Evolutionary conservation across 192 early-diverging fungal species (phyloP), one percentile per base, ranked within the genome.

Genomic region (Backusella morwellensis): DNA sequence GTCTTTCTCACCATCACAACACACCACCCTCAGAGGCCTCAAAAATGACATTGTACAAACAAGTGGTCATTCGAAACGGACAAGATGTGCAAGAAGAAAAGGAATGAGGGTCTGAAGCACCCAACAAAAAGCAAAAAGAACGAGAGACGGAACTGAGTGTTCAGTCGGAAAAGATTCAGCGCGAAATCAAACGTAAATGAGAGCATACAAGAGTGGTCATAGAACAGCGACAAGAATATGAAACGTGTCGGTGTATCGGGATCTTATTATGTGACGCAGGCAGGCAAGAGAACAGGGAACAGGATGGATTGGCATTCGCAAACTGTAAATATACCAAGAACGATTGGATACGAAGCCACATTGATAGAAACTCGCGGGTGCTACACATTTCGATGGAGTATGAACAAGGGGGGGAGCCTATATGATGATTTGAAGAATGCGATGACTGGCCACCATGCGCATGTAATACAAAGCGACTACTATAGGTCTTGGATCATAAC

Each of bases 1-100:
- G 89, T 89, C 15, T 92, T 84, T 59, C 81, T 94, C 23, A 85
- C 88, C 9, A 78, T 17, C 86, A 93, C 78, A 83, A 85, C 36
- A 77, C 83, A 3, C 81, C 73, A 11, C 81, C 87, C 8, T 35
- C 72, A 35, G 83, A 84, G 32, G 85, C 86, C 3, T 86, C 83
- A 23, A 89, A 88, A 59, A 84, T 85, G 41, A 86, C 82, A 73
- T 82, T 90, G 69, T 1, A 1, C 29, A 1, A 29, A 29, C 29
- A 29, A 29, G 1, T 29, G 29, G 29, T 29, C 29, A 29, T 66
- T 26, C 79, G 88, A 40, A 85, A 80, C 35, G 83, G 88, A 71
- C 73, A 86, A 36, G 83, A 83, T 32, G 72, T 81, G 6, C 83
- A 86, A 76, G 82, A 83, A 59, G 84, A 85, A 72, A 81, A 80